Conservation (phyloP, 1,139 yeast species). For the Geotrichum histeridarum region DNA sequence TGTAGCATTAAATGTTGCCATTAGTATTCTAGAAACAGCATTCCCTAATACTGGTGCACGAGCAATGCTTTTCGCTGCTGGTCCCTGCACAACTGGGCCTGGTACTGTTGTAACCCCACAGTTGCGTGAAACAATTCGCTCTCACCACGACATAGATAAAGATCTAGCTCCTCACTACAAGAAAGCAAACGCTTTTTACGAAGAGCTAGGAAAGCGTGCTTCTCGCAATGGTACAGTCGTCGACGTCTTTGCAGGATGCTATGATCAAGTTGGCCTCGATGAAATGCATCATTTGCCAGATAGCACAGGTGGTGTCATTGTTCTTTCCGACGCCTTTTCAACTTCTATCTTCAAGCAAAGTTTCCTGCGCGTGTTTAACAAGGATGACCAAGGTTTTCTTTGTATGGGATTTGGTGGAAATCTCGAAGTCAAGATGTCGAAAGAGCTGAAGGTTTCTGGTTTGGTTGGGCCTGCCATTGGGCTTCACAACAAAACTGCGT, state of each 20-base stretch:
- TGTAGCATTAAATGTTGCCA: conserved; percentile 58
- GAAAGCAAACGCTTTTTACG: conserved; percentile 84
- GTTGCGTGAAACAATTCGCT: conserved; percentile 86
- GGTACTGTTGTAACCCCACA: conserved; percentile 84
- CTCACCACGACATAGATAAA: conserved; percentile 85
- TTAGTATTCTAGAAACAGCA: conserved; percentile 47
- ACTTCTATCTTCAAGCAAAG: conserved; percentile 95
- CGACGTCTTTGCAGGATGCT: conserved; percentile 95
- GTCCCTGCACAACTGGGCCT: conserved; percentile 86
- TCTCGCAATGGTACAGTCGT: conserved; percentile 78
- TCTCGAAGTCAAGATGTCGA: conserved; percentile 81
- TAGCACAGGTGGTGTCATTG: conserved; percentile 88
- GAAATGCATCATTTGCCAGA: conserved; percentile 91
- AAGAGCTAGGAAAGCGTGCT: conserved; percentile 66
- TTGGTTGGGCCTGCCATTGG: conserved; percentile 91
- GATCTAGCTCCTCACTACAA: conserved; percentile 62
- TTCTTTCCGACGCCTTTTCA: conserved; percentile 90
- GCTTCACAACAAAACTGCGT: conserved; percentile 45
- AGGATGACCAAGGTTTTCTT: conserved; percentile 74
- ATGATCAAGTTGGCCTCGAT: conserved; percentile 95
- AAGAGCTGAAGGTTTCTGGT: conserved; percentile 86
- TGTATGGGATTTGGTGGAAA: conserved; percentile 61
- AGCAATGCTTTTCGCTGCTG: conserved; percentile 61
- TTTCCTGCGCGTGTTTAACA: conserved; percentile 76
- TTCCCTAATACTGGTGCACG: conserved; percentile 54